These are phyloP conservation scores for Fusarium succisae DNA, from an alignment of 2,329 filamentous ascomycete genomes.

Conservation along the genomic window DNA sequence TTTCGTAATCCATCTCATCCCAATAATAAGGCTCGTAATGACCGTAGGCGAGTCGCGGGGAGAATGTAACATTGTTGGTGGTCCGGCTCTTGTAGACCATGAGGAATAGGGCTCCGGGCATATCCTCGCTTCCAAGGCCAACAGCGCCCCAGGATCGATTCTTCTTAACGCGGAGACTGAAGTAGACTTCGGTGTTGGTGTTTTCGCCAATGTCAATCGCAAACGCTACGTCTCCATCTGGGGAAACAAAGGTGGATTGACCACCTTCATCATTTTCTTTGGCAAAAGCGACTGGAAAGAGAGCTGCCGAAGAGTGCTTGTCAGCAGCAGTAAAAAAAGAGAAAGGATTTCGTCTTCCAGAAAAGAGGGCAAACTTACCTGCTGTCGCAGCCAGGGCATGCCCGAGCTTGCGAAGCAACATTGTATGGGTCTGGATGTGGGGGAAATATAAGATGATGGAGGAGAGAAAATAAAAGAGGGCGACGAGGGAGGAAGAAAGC, in stretches of 20 bases:
- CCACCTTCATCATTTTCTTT: conserved; percentile 42
- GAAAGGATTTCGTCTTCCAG: not conserved
- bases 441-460: not conserved
- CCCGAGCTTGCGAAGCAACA: conserved; percentile 46
- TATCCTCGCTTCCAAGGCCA: conserved; percentile 62
- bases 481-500: not conserved
- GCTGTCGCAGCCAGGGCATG: conserved; percentile 42
- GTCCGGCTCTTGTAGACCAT: conserved; percentile 61
- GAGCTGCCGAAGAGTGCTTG: conserved; percentile 22
- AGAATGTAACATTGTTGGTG: conserved; percentile 63
- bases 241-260: conserved; percentile 57
- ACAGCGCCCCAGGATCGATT: conserved; percentile 62
- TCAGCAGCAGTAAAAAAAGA: not conserved
- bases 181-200: conserved; percentile 59
- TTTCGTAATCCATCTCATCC: conserved; percentile 53
- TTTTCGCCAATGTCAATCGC: conserved; percentile 60
- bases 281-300: conserved; percentile 40
- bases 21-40: conserved; percentile 63
- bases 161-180: conserved; percentile 60
- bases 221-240: conserved; percentile 57
- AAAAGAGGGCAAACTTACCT: conserved; percentile 32
- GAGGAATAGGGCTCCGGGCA: conserved; percentile 62
- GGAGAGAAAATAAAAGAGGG: not conserved
- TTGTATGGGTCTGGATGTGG: conserved; percentile 32
- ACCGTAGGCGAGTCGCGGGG: conserved; percentile 60